phyloP scores from a whole-genome alignment of 2,329 filamentous ascomycete genomes.

The Scleromitrula shiraiana region DNA sequence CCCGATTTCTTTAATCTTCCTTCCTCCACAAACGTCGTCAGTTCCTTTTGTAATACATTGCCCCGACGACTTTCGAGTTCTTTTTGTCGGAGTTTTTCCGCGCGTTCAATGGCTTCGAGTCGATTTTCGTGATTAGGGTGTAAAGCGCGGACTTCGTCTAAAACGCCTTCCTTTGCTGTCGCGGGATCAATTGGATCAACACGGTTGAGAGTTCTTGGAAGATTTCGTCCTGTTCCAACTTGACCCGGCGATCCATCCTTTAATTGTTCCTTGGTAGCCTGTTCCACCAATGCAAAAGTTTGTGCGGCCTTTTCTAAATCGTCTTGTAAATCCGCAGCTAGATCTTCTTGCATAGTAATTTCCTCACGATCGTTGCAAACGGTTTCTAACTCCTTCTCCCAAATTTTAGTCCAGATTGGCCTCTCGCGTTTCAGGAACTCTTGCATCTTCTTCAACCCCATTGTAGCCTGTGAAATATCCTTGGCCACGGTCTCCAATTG shows the following conservation, averaged over 20 bases:
- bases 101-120: conserved; percentile 93
- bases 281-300: conserved; percentile 90
- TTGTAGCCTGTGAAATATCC: conserved; percentile 72
- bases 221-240: conserved; percentile 44
- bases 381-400: conserved; percentile 94
- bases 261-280: conserved; percentile 97
- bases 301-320: conserved; percentile 91
- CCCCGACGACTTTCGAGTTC: conserved; percentile 70
- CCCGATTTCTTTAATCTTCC: conserved; percentile 94
- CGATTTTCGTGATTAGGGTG: conserved; percentile 91
- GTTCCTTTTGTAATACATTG: conserved; percentile 72
- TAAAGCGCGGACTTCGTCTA: conserved; percentile 87
- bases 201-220: conserved; percentile 48
- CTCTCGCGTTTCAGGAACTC: conserved; percentile 89
- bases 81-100: conserved; percentile 82
- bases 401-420: conserved; percentile 97
- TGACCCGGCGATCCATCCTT: conserved; percentile 56
- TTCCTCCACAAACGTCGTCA: conserved; percentile 77
- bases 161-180: conserved; percentile 80
- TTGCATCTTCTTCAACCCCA: conserved; percentile 89
- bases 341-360: conserved; percentile 91
- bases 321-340: conserved; percentile 84
- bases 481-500: conserved; percentile 86
- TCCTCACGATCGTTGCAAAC: conserved; percentile 94
- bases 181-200: conserved; percentile 56